Evolutionary conservation across 2,329 filamentous ascomycete genomes (phyloP).

Genomic region (Phoma sp.): DNA sequence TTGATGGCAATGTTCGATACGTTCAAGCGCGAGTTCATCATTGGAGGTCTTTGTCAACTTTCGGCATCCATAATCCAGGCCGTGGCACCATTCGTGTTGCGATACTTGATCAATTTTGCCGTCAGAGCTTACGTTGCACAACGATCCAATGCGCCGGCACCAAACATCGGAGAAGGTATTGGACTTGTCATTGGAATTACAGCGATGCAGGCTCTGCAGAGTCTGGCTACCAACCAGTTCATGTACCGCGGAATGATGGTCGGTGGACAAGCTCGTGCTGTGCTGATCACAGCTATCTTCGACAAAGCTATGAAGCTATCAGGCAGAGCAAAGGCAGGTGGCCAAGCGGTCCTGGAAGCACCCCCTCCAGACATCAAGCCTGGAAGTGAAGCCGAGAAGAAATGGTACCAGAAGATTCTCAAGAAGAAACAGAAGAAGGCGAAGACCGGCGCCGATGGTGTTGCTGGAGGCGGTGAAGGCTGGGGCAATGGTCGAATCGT

Average conservation of each 20-base stretch:
- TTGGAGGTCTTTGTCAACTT: conserved; percentile 81
- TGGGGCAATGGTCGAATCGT: conserved; percentile 94
- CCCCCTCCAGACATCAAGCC: conserved; percentile 55
- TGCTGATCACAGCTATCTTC: conserved; percentile 86
- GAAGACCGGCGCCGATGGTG: conserved; percentile 56
- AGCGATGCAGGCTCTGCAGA: conserved; percentile 83
- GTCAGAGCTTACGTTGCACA: conserved; percentile 77
- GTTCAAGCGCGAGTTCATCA: conserved; percentile 82
- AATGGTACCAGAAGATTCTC: conserved; percentile 58
- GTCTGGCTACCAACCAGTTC: conserved; percentile 85
- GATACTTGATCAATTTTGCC: conserved; percentile 87
- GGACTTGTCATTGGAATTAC: conserved; percentile 86
- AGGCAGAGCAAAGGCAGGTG: conserved; percentile 85
- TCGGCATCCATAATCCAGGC: conserved; percentile 76
- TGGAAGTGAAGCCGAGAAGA: conserved; percentile 59
- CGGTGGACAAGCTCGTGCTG: conserved; percentile 81
- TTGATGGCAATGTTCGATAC: conserved; percentile 85
- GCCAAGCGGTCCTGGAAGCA: conserved; percentile 56
- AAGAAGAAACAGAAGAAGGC: conserved; percentile 52
- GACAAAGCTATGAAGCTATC: conserved; percentile 92
- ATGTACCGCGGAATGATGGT: conserved; percentile 92
- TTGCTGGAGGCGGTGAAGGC: conserved; percentile 75
- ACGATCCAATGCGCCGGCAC: conserved; percentile 61
- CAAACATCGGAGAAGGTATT: conserved; percentile 76
- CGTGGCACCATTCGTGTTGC: conserved; percentile 82